Percentiles rank a stretch among this genome's conserved stretches.
These are phyloP conservation scores for Paramecium sonneborni DNA, from an alignment of 73 alveolate species.

Conservation along the genomic window DNA sequence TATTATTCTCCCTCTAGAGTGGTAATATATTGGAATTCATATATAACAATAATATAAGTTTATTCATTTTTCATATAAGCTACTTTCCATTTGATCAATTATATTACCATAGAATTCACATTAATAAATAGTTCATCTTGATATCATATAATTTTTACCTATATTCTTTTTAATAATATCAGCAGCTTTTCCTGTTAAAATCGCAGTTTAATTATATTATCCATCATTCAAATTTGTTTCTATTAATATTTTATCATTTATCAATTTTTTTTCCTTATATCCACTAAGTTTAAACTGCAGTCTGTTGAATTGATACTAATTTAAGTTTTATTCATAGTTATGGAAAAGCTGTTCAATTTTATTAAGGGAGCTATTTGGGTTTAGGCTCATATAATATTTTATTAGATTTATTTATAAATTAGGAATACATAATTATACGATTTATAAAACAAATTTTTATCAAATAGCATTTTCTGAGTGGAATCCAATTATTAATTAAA, in stretches of 20 bases:
- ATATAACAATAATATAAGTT: neutral
- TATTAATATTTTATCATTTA: neutral
- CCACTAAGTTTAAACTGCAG: neutral
- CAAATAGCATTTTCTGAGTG: neutral
- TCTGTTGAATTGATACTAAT: neutral
- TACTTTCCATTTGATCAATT: neutral
- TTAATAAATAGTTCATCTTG: neutral
- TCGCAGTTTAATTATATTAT: neutral
- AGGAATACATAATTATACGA: neutral
- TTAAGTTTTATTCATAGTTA: neutral
- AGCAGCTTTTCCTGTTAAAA: neutral
- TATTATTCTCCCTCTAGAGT: neutral
- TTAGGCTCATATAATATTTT: neutral
- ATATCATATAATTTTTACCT: neutral
- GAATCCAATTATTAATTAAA: neutral
- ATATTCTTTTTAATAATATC: neutral
- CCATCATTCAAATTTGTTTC: neutral
- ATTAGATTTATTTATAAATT: neutral
- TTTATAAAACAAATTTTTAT: neutral
- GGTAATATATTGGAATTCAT: neutral
- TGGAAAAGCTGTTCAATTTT: neutral
- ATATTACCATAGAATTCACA: neutral
- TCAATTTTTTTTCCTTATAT: neutral
- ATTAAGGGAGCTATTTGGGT: neutral
- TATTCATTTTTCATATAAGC: neutral